A percentile compares a stretch with the other conserved stretches of the same genome.
These are phyloP conservation scores for Aspergillus sp. DNA, from an alignment of 2,329 filamentous ascomycete species.

Conservation along the genomic window DNA sequence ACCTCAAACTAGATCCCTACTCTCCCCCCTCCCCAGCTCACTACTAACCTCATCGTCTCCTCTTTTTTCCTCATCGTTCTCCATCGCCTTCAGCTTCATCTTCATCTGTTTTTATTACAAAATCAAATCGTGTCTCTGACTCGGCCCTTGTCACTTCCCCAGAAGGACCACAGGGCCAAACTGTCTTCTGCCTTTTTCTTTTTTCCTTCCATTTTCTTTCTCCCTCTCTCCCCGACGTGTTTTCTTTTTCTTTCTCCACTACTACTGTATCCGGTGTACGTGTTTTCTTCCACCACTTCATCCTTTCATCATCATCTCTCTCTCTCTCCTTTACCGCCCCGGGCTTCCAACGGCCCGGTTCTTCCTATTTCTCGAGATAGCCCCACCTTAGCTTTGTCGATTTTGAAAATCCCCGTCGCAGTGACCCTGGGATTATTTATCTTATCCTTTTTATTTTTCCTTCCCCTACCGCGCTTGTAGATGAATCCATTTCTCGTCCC, in stretches of 20 bases:
- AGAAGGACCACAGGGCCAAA: neutral
- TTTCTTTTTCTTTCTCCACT: constrained; percentile 2
- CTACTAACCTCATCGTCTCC: neutral
- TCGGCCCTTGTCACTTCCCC: neutral
- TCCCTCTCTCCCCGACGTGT: constrained; percentile 1
- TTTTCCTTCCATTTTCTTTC: neutral
- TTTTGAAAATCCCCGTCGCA: constrained; percentile 22
- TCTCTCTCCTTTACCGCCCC: constrained; percentile 11
- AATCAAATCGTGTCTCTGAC: neutral
- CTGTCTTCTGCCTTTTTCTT: neutral
- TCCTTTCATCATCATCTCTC: neutral
- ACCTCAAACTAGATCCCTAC: no score
- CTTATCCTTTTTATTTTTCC: constrained; percentile 5
- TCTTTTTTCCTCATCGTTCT: constrained; percentile 8
- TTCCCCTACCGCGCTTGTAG: constrained; percentile 22
- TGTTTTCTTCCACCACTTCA: no score
- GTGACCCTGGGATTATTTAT: constrained; percentile 4
- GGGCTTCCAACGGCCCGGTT: constrained; percentile 15
- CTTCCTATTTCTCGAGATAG: constrained; percentile 22
- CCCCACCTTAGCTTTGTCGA: constrained; percentile 34
- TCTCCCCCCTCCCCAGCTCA: no score
- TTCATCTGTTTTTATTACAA: neutral
- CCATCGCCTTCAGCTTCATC: constrained; percentile 1
- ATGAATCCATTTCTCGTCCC: constrained; percentile 34
- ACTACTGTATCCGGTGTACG: no score